Percentiles rank a stretch among this genome's conserved stretches.
Conservation (phyloP, 1,284 basidiomycete genomes). For the Pisolithus thermaeus region DNA sequence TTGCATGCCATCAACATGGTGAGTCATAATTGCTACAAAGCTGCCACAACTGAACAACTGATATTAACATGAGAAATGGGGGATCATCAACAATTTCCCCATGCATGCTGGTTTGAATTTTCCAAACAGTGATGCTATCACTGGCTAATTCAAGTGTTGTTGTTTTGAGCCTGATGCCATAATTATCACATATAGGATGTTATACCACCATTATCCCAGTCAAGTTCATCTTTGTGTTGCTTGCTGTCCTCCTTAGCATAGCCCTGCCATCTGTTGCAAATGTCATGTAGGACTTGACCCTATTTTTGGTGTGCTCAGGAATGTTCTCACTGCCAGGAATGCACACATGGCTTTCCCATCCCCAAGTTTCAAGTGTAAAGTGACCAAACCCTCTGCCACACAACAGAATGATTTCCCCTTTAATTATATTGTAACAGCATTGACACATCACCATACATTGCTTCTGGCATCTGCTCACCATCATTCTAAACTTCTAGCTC, state of each 20-base stretch:
- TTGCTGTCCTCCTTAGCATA: conserved; percentile 40
- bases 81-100: conserved; percentile 18
- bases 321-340: conserved; percentile 62
- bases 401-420: too few relatives aligned
- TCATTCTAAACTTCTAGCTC: conserved; percentile 45
- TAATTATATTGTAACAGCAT: conserved; percentile 29
- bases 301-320: conserved; percentile 45
- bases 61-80: conserved; percentile 15
- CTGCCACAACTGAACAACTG: conserved; percentile 1
- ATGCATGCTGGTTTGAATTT: conserved; percentile 32
- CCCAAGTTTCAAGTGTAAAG: neutral
- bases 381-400: neutral
- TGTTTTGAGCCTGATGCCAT: conserved; percentile 43
- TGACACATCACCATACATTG: conserved; percentile 59
- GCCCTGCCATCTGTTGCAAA: conserved; percentile 31
- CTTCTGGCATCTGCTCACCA: conserved; percentile 62
- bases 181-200: conserved; percentile 38
- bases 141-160: conserved; percentile 57
- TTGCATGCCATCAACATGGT: conserved; percentile 35
- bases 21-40: conserved; percentile 16
- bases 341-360: conserved; percentile 21
- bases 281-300: conserved; percentile 40
- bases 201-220: conserved; percentile 44
- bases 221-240: conserved; percentile 35
- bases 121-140: conserved; percentile 49